Evolutionary conservation across 257 asterid genomes (phyloP).

Genomic region (Solanum peruvianum): DNA sequence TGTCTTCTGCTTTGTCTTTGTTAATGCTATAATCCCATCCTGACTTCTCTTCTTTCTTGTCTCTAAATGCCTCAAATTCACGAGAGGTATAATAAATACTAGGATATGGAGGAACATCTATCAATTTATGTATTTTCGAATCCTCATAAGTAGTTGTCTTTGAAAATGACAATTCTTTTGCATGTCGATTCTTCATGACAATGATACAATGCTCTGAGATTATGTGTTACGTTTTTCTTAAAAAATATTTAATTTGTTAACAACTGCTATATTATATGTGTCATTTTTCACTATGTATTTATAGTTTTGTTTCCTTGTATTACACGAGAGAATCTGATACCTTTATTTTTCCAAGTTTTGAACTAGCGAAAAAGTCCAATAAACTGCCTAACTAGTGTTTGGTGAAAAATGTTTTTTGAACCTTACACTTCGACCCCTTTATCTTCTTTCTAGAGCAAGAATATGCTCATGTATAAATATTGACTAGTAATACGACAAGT

Average conservation of each 20-base stretch:
- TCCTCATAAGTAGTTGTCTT: neutral
- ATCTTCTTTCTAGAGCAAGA: neutral
- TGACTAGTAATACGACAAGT: neutral
- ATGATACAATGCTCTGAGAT: neutral
- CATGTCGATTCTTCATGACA: neutral
- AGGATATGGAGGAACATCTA: neutral
- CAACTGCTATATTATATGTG: neutral
- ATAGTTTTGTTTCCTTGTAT: neutral
- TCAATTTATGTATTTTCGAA: neutral
- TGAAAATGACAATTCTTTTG: neutral
- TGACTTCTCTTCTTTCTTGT: neutral
- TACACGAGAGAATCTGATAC: neutral
- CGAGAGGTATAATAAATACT: neutral
- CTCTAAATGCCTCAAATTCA: neutral
- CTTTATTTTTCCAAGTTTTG: neutral
- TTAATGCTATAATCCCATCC: neutral
- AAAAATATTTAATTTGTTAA: neutral
- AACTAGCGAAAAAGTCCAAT: neutral
- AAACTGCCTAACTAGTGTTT: neutral
- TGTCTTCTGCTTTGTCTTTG: neutral
- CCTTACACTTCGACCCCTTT: neutral
- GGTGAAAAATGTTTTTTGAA: neutral
- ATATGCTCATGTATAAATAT: neutral
- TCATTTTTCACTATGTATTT: neutral
- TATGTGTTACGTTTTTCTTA: neutral